Evolutionary conservation across 306 rosid genomes (phyloP), one percentile per base, ranked within the genome.

Genomic region (Quercus wislizeni): DNA sequence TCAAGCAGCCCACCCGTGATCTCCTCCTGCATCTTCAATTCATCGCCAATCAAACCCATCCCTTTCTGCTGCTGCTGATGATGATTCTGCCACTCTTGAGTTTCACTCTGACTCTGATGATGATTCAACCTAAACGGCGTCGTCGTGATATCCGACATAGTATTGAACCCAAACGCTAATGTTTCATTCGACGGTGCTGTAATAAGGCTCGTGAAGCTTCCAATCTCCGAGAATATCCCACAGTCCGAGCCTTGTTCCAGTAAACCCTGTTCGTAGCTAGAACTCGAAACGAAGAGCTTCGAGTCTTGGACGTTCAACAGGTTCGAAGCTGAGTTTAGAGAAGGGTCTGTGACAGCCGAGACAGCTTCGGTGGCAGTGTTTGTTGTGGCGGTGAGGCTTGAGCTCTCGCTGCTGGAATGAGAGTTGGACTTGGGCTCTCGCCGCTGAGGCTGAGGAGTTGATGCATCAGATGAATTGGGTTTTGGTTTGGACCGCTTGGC

Each of bases 331-430:
- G 82, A 68, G 69, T 80, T 82, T 5, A 82, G 46, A 3, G 89
- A 75, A 33, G 90, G 89, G 61, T 83, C 52, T 15, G 72, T 68
- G 5, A 68, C 72, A 15, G 72, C 91, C 12, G 97, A 88, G 2
- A 83, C 77, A 0, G 86, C 89, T 21, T 90, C 92, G 0, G 93
- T 82, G 10, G 85, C 68, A 0, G 91, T 75, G 54, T 78, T 69
- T 19, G 67, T 71, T 2, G 89, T 33, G 27, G 90, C 93, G 65
- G 97, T 90, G 73, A 95, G 92, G 78, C 91, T 92, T 0, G 99
- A 95, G 78, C 99, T 92, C 77, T 89, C 99, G 80, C 98, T 92
- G 55, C 99, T 94, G 13, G 97, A 90, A 46, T 88, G 89, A 38
- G 98, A 94, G 82, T 82, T 89, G n/a, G 97, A 70, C 64, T 41